Percentiles rank a stretch among this genome's conserved stretches.
phyloP scores from a whole-genome alignment of 2,329 filamentous ascomycete species.

The Ceratocystis smalleyi region DNA sequence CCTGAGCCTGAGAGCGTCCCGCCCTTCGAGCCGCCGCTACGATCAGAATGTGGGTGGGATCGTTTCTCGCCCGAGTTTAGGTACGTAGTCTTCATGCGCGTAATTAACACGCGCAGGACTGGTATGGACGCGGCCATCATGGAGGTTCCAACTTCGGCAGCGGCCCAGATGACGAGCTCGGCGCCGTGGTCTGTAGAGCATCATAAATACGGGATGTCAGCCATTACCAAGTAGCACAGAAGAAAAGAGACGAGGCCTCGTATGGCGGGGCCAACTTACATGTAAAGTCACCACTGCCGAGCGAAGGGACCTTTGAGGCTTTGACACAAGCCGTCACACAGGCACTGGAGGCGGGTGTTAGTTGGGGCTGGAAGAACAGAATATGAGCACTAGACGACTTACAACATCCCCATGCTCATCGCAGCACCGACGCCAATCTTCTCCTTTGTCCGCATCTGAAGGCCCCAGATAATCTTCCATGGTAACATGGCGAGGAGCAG shows the following conservation, averaged over 20 bases:
- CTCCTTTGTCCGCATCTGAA: conserved; percentile 28
- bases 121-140: conserved; percentile 20
- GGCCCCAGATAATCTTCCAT: conserved; percentile 28
- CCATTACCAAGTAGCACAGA: background rate
- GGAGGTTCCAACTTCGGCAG: conserved; percentile 18
- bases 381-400: conserved; percentile 13
- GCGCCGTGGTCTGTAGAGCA: conserved; percentile 17
- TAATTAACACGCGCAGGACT: conserved; percentile 18
- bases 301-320: conserved; percentile 20
- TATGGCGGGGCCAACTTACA: conserved; percentile 10
- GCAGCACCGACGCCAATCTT: conserved; percentile 28
- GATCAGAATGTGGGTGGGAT: background rate
- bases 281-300: conserved; percentile 18
- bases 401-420: conserved; percentile 32
- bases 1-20: background rate
- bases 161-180: conserved; percentile 19
- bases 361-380: background rate
- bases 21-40: background rate
- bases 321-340: conserved; percentile 24
- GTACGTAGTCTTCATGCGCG: conserved; percentile 17
- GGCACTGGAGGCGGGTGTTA: conserved; percentile 20
- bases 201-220: background rate
- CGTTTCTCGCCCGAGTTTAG: conserved; percentile 15
- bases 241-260: background rate
- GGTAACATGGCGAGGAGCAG: conserved; percentile 28